Evolutionary conservation across 1,284 basidiomycete species (phyloP), one percentile per base, ranked within the genome.

Genomic region (Sporisorium graminicola): DNA sequence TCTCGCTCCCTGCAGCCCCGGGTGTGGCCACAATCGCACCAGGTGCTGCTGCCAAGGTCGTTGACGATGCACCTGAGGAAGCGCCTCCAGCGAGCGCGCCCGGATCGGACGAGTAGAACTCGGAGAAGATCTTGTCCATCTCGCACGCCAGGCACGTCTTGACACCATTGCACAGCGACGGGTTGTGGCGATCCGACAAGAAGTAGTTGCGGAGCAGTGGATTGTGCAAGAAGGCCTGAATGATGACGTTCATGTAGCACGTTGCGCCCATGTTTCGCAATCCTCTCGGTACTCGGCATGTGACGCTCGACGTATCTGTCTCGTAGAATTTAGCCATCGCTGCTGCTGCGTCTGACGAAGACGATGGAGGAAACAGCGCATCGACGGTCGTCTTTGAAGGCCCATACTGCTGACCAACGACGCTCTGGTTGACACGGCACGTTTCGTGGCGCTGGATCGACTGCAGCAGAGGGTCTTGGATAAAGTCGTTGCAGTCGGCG

Each of bases 161-260:
- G 90, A 91, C 63, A 0, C 64, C 65, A 1, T 86, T 93, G 94
- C 68, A 91, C 84, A 78, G 87, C 88, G 80, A 87, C 86, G 83
- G 92, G 91, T 85, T 83, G 83, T 96, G 94, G 81, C 91, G 91
- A 85, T 98, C 95, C 55, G 91, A 90, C 18, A 98, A 89, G 81
- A 95, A 98, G 86, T 93, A 94, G 79, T 94, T 93, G 47, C 94
- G 90, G 10, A 98, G 88, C 5, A 98, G 88, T 0, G 95, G 95
- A 80, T 98, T 99, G 86, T 95, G 93, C 14, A 94, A 88, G 81
- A 99, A 92, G n/a, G 91, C 90, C 86, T 99, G 96, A 7, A 99
- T 89, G 51, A 98, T 91, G 56, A 93, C 94, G 72, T 94, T 96
- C 83, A 99, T 89, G 87, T 95, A 98, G 83, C 95, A 99, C 0